A percentile compares a stretch with the other conserved stretches of the same genome.
phyloP scores from a whole-genome alignment of 352 stramenopile genomes.

The Globisporangium irregulare region DNA sequence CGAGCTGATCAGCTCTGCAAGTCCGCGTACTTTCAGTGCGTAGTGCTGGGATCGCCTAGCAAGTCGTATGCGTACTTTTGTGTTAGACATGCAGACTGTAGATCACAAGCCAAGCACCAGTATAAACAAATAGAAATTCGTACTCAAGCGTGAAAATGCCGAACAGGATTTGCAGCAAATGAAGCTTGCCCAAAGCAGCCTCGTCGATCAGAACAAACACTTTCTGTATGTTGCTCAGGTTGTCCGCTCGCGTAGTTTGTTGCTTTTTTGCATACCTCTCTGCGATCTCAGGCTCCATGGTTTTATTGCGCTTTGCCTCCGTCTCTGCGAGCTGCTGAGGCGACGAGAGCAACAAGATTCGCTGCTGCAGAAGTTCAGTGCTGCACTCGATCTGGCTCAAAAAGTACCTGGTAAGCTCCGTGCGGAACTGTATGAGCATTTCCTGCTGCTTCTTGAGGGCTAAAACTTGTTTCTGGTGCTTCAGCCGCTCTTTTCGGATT shows the following conservation, averaged over 20 bases:
- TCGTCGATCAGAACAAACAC: slow-evolving; percentile 50
- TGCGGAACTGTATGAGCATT: slow-evolving; percentile 46
- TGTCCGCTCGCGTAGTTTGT: slow-evolving; percentile 13
- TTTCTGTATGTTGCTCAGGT: slow-evolving; percentile 41
- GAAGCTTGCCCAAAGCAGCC: slow-evolving; percentile 31
- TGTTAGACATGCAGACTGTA: not conserved
- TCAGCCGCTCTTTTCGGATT: slow-evolving; percentile 27
- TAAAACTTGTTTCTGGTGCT: slow-evolving; percentile 45
- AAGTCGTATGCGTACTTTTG: not conserved
- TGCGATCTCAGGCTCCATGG: slow-evolving; percentile 50
- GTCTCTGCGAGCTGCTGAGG: slow-evolving; percentile 46
- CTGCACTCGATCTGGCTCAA: slow-evolving; percentile 49
- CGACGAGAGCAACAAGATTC: slow-evolving; percentile 52
- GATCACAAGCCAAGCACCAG: not conserved
- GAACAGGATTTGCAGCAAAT: slow-evolving; percentile 59
- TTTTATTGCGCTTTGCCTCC: slow-evolving; percentile 26
- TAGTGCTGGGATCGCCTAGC: slow-evolving; percentile 35
- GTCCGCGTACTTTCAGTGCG: slow-evolving; percentile 37
- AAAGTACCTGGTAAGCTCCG: slow-evolving; percentile 42
- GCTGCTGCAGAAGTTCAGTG: slow-evolving; percentile 48
- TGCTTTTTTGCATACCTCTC: slow-evolving; percentile 42
- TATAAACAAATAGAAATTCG: slow-evolving; percentile 12
- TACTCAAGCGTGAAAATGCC: slow-evolving; percentile 58
- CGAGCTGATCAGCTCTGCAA: slow-evolving; percentile 39
- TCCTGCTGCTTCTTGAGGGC: slow-evolving; percentile 36